These are phyloP conservation scores for Phytophthora nicotianae DNA, from an alignment of 352 stramenopile genomes.

Conservation along the genomic window DNA sequence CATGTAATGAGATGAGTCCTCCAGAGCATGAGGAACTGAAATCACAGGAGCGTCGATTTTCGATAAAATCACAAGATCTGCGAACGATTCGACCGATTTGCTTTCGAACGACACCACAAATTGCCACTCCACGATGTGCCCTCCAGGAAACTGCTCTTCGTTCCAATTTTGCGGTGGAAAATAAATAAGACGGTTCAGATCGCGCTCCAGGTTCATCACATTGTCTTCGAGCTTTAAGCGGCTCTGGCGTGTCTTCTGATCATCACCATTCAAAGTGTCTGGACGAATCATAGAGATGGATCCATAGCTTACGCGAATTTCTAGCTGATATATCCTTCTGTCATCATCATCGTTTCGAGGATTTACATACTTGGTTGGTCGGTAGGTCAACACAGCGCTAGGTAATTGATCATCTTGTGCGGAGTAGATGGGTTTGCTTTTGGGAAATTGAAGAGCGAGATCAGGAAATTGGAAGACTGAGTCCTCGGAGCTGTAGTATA, in stretches of 20 bases:
- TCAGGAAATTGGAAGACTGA: conserved; percentile 49
- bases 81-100: conserved; percentile 33
- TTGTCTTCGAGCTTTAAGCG: conserved; percentile 21
- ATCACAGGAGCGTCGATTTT: conserved; percentile 52
- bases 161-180: conserved; percentile 62
- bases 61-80: conserved; percentile 39
- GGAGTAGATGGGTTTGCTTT: neutral
- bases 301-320: conserved; percentile 30
- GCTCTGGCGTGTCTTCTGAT: neutral
- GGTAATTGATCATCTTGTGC: conserved; percentile 5
- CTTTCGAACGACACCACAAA: conserved; percentile 42
- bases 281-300: conserved; percentile 9
- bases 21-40: conserved; percentile 31
- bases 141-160: conserved; percentile 21
- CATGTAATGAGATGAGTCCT: conserved; percentile 35
- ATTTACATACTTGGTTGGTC: neutral
- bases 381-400: conserved; percentile 1
- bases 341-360: neutral
- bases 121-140: conserved; percentile 48
- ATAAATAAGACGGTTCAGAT: conserved; percentile 39
- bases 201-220: conserved; percentile 18
- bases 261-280: neutral
- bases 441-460: conserved; percentile 29
- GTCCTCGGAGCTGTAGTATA: conserved; percentile 51
- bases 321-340: conserved; percentile 21